A percentile compares a stretch with the other conserved stretches of the same genome.
These are phyloP conservation scores for Nicotiana tomentosiformis DNA, from an alignment of 257 asterid species.

Conservation along the genomic window DNA sequence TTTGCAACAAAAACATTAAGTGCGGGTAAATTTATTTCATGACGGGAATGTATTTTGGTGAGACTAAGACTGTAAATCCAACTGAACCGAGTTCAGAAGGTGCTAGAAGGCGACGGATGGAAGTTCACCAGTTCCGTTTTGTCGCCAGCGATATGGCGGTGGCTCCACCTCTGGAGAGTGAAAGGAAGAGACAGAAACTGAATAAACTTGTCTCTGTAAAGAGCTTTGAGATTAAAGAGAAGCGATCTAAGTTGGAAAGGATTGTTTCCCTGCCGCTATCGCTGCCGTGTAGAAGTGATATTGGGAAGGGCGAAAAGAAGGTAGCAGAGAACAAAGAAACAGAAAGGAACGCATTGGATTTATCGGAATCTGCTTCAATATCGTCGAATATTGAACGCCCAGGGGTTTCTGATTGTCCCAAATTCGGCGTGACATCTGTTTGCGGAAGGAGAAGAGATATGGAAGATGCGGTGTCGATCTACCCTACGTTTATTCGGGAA, in stretches of 20 bases:
- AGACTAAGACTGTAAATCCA: constrained; percentile 53
- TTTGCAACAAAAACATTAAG: background rate
- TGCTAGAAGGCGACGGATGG: constrained; percentile 67
- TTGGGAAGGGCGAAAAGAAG: background rate
- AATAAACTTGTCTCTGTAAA: background rate
- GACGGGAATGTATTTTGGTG: constrained; percentile 76
- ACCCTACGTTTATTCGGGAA: constrained; percentile 34
- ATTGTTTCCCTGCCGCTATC: background rate
- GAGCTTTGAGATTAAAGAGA: constrained; percentile 20
- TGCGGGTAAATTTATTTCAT: constrained; percentile 8
- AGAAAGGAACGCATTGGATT: constrained; percentile 7
- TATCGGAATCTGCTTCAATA: background rate
- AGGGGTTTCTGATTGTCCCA: constrained; percentile 29
- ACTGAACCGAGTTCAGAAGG: constrained; percentile 59
- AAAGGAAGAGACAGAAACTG: constrained; percentile 37
- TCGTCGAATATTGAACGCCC: background rate
- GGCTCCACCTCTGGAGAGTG: constrained; percentile 42
- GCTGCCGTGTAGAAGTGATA: background rate
- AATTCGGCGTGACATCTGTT: constrained; percentile 65
- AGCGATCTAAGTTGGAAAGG: constrained; percentile 1
- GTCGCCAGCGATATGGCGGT: constrained; percentile 51
- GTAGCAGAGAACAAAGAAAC: constrained; percentile 8
- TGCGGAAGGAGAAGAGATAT: constrained; percentile 89
- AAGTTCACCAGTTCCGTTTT: constrained; percentile 63
- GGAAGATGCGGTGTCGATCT: constrained; percentile 86